These are phyloP conservation scores for Protea cynaroides DNA, from an alignment of 164 flowering plant genomes.

Conservation along the genomic window DNA sequence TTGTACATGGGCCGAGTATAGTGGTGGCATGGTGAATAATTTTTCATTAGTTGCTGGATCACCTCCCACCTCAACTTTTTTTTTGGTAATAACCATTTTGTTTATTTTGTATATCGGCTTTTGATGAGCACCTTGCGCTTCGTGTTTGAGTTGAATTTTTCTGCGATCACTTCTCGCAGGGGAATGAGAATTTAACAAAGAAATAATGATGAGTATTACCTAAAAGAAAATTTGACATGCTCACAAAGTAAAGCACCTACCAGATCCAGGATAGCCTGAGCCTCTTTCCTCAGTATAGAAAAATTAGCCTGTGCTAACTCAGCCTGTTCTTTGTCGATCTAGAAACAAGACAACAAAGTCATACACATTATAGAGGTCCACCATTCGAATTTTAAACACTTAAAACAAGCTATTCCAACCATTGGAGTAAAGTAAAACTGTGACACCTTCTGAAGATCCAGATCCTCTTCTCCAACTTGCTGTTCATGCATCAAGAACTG, in stretches of 20 bases:
- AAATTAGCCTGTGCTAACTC: constrained; percentile 77
- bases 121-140: too few relatives aligned
- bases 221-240: background rate
- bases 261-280: constrained; percentile 75
- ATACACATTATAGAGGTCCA: background rate
- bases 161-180: too few relatives aligned
- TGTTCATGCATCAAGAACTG: constrained; percentile 58
- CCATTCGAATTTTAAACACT: background rate
- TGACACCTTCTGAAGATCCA: constrained; percentile 70
- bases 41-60: too few relatives aligned
- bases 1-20: too few relatives aligned
- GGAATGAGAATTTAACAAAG: too few relatives aligned
- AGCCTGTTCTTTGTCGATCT: constrained; percentile 85
- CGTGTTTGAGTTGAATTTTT: too few relatives aligned
- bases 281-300: constrained; percentile 76
- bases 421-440: background rate
- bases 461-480: constrained; percentile 61
- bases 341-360: constrained; percentile 16
- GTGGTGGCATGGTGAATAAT: too few relatives aligned
- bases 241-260: constrained; percentile 29
- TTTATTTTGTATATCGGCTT: too few relatives aligned
- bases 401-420: background rate
- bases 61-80: too few relatives aligned
- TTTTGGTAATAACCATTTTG: too few relatives aligned
- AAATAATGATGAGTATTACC: too few relatives aligned